Conservation (phyloP, 768 basidiomycete species). For the Megacollybia marginata region DNA sequence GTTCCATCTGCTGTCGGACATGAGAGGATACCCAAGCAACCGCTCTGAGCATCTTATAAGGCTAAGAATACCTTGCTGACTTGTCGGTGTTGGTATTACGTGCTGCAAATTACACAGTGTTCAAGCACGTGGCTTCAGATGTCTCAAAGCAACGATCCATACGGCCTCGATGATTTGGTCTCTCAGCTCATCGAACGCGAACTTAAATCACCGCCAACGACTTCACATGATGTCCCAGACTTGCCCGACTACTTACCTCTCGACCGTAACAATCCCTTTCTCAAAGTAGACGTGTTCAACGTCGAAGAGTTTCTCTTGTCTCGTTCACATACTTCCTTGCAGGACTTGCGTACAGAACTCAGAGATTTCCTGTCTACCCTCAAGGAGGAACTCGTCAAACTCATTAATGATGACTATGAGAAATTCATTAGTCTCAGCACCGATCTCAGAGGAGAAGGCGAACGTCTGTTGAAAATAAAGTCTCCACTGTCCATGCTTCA, state of each 20-base stretch:
- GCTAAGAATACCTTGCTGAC: too few relatives aligned
- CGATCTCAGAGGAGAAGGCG: constrained; percentile 81
- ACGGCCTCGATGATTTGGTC: constrained; percentile 62
- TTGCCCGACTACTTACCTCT: constrained; percentile 66
- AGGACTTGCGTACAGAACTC: constrained; percentile 82
- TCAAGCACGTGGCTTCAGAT: not conserved
- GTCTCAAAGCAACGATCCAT: constrained; percentile 39
- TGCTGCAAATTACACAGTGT: not conserved
- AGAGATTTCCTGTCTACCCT: constrained; percentile 76
- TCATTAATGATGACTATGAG: constrained; percentile 98
- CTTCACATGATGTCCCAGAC: constrained; percentile 26
- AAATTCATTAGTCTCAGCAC: constrained; percentile 96
- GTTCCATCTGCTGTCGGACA: too few relatives aligned
- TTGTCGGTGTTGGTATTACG: too few relatives aligned
- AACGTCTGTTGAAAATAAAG: constrained; percentile 59
- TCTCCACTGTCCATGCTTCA: constrained; percentile 59
- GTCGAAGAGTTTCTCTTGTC: constrained; percentile 87
- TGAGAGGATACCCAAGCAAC: too few relatives aligned
- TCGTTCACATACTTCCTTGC: constrained; percentile 75
- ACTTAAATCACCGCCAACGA: constrained; percentile 12
- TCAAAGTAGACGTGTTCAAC: constrained; percentile 63
- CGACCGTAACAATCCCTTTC: constrained; percentile 70
- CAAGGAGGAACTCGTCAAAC: constrained; percentile 89
- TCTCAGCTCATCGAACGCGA: constrained; percentile 63
- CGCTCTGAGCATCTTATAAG: too few relatives aligned